A percentile compares a stretch with the other conserved stretches of the same genome.
phyloP scores from a whole-genome alignment of 192 early-diverging fungal species.

The Dissophora ornata region DNA sequence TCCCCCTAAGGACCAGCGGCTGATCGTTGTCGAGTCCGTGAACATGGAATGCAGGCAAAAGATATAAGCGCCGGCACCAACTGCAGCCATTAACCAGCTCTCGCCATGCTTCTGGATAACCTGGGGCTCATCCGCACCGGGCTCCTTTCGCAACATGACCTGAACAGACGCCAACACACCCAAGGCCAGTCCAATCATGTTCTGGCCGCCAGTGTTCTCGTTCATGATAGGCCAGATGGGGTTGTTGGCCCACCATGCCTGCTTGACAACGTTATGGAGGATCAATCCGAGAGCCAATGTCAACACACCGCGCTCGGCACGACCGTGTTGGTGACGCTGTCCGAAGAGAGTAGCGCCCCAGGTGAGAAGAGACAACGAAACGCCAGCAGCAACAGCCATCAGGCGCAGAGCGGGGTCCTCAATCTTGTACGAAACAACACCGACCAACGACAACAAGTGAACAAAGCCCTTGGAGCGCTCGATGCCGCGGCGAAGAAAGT shows the following conservation, averaged over 20 bases:
- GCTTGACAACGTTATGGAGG: slow-evolving; percentile 74
- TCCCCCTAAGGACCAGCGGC: slow-evolving; percentile 79
- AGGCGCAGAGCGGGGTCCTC: slow-evolving; percentile 68
- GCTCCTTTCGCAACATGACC: slow-evolving; percentile 62
- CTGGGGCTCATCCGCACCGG: slow-evolving; percentile 26
- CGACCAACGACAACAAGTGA: slow-evolving; percentile 68
- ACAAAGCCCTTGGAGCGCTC: slow-evolving; percentile 64
- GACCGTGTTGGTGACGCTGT: slow-evolving; percentile 60
- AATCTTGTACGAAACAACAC: slow-evolving; percentile 71
- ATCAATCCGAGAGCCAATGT: slow-evolving; percentile 78
- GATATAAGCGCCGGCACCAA: slow-evolving; percentile 72
- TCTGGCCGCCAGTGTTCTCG: slow-evolving; percentile 75
- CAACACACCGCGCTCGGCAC: slow-evolving; percentile 71
- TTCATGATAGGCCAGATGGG: slow-evolving; percentile 89
- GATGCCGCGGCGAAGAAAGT: slow-evolving; percentile 62
- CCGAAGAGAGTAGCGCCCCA: slow-evolving; percentile 71
- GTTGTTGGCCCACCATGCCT: slow-evolving; percentile 83
- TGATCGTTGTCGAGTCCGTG: slow-evolving; percentile 78
- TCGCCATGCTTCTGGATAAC: slow-evolving; percentile 21
- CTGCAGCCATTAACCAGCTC: slow-evolving; percentile 63
- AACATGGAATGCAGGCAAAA: slow-evolving; percentile 83
- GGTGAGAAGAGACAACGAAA: slow-evolving; percentile 65
- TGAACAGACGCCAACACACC: slow-evolving; percentile 71
- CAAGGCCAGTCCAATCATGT: slow-evolving; percentile 70
- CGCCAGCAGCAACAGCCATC: slow-evolving; percentile 66